Conservation (phyloP, 176 grass and related monocot genomes). For the maize (Zea mays) region Zm-B73-REFERENCE-NAM-5.0 NC_050104.1:19665001-19665500, state of each 20-base stretch:
- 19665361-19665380: constrained; percentile 92
- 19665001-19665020: constrained; percentile 88
- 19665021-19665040: constrained; percentile 89
- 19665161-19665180: background rate
- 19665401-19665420: constrained; percentile 53
- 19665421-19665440: constrained; percentile 89
- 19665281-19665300: constrained; percentile 77
- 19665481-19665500: constrained; percentile 78
- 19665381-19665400: constrained; percentile 82
- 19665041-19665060: constrained; percentile 77
- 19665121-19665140: constrained; percentile 80
- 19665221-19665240: constrained; percentile 68
- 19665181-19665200: background rate
- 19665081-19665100: constrained; percentile 66
- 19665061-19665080: constrained; percentile 65
- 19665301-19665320: constrained; percentile 91
- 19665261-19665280: constrained; percentile 75
- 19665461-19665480: constrained; percentile 51
- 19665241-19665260: constrained; percentile 72
- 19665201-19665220: constrained; percentile 13
- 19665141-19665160: constrained; percentile 5
- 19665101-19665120: constrained; percentile 65
- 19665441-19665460: constrained; percentile 67
- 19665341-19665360: constrained; percentile 82
- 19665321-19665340: constrained; percentile 94